phyloP scores from a whole-genome alignment of 2,329 filamentous ascomycete genomes.

The Fusarium nodosum region DNA sequence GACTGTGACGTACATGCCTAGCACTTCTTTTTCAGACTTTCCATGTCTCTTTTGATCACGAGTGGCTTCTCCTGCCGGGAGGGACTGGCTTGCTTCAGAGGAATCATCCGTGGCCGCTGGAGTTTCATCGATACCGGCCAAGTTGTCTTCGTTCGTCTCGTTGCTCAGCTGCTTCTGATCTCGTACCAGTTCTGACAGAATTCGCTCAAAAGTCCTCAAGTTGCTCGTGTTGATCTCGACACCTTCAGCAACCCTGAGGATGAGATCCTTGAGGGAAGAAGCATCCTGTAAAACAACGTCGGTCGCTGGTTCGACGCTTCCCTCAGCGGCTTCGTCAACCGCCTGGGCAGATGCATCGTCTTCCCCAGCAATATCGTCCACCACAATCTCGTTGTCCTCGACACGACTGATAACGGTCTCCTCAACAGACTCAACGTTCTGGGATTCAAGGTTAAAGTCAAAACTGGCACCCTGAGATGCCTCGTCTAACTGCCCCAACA shows the following conservation, averaged over 20 bases:
- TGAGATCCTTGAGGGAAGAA: conserved; percentile 62
- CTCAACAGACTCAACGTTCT: conserved; percentile 1
- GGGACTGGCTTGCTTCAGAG: not conserved
- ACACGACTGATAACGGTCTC: not conserved
- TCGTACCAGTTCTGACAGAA: conserved; percentile 63
- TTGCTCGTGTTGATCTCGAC: conserved; percentile 59
- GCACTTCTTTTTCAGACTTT: conserved; percentile 31
- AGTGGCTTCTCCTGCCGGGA: not conserved
- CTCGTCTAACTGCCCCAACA: not conserved
- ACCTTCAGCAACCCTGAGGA: conserved; percentile 64
- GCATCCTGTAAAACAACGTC: conserved; percentile 21
- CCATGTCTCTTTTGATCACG: not conserved
- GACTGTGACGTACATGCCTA: conserved; percentile 79
- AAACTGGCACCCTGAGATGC: conserved; percentile 4
- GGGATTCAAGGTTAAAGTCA: not conserved
- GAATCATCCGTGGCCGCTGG: not conserved
- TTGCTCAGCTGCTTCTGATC: conserved; percentile 50
- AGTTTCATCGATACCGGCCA: not conserved
- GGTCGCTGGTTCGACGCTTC: conserved; percentile 1
- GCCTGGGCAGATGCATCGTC: conserved; percentile 4
- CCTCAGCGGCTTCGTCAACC: not conserved
- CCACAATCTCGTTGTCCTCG: not conserved
- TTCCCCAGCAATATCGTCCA: conserved; percentile 3
- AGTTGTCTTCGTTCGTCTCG: conserved; percentile 24
- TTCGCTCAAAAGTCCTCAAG: conserved; percentile 64